Percentiles rank a stretch among this genome's conserved stretches.
phyloP scores from a whole-genome alignment of 179 eudicot species.

The Vitellaria paradoxa region DNA sequence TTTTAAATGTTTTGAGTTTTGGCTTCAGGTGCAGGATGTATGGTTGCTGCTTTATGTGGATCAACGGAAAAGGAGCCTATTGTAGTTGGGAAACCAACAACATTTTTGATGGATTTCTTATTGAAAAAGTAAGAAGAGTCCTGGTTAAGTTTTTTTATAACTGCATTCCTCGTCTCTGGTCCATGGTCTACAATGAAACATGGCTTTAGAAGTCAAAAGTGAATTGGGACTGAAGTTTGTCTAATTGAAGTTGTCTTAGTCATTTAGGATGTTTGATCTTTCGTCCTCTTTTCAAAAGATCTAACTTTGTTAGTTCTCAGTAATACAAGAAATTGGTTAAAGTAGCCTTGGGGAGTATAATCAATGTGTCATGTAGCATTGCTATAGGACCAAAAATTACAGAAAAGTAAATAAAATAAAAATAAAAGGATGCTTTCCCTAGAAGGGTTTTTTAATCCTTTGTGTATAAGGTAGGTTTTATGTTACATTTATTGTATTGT shows the following conservation, averaged over 20 bases:
- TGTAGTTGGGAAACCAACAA: slow-evolving; percentile 91
- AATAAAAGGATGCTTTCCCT: background rate
- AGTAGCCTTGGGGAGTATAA: background rate
- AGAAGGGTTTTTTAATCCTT: background rate
- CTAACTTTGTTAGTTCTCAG: background rate
- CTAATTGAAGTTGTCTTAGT: background rate
- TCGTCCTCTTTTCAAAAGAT: background rate
- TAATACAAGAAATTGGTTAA: background rate
- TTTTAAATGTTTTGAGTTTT: slow-evolving; percentile 10
- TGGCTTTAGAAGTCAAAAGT: background rate
- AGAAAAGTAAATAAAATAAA: background rate
- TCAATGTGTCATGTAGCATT: background rate
- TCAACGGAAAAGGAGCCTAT: slow-evolving; percentile 77
- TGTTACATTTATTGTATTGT: background rate
- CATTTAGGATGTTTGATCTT: background rate
- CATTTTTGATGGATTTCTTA: slow-evolving; percentile 84
- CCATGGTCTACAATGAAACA: background rate
- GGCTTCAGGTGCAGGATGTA: slow-evolving; percentile 89
- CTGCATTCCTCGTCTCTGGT: background rate
- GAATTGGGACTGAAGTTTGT: background rate
- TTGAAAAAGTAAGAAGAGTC: slow-evolving; percentile 49
- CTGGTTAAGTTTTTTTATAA: background rate
- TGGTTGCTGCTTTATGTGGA: slow-evolving; percentile 96
- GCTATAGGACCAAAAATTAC: background rate
- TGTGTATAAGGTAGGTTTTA: background rate